phyloP scores from a whole-genome alignment of 805 yeast species.

The Wickerhamomyces pijperi region DNA sequence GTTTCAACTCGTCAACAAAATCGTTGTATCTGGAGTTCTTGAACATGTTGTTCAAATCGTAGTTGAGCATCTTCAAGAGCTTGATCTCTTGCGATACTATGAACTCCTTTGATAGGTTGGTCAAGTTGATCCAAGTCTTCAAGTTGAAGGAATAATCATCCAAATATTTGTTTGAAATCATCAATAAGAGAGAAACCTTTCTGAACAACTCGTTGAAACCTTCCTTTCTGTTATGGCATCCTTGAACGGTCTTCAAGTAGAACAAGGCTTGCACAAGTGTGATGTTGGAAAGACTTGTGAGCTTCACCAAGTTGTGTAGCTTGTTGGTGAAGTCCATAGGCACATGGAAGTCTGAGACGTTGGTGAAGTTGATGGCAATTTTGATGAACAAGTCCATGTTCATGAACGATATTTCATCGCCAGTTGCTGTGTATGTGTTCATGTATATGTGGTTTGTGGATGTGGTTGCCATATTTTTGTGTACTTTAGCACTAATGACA shows the following conservation, averaged over 20 bases:
- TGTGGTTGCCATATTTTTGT: not conserved
- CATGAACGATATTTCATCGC: not conserved
- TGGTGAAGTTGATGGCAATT: not conserved
- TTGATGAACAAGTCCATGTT: not conserved
- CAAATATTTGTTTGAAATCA: constrained; percentile 31
- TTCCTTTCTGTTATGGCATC: not conserved
- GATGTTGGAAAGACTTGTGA: not conserved
- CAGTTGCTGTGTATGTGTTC: not conserved
- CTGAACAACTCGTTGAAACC: not conserved
- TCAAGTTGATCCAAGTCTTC: constrained; percentile 33
- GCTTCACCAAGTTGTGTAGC: not conserved
- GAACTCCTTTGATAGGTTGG: constrained; percentile 8
- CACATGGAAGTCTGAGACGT: not conserved
- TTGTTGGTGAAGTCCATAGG: not conserved
- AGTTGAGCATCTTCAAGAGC: constrained; percentile 13
- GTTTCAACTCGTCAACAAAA: not conserved
- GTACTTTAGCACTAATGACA: too few species aligned
- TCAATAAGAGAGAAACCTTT: constrained; percentile 8
- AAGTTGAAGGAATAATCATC: constrained; percentile 41
- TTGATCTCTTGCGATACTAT: constrained; percentile 11
- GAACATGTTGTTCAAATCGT: constrained; percentile 12
- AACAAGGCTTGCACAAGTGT: not conserved
- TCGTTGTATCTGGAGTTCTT: constrained; percentile 3
- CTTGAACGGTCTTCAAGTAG: not conserved
- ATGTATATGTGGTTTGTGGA: not conserved